Conservation (phyloP, 2,329 filamentous ascomycete genomes). For the Fusarium sp. region DNA sequence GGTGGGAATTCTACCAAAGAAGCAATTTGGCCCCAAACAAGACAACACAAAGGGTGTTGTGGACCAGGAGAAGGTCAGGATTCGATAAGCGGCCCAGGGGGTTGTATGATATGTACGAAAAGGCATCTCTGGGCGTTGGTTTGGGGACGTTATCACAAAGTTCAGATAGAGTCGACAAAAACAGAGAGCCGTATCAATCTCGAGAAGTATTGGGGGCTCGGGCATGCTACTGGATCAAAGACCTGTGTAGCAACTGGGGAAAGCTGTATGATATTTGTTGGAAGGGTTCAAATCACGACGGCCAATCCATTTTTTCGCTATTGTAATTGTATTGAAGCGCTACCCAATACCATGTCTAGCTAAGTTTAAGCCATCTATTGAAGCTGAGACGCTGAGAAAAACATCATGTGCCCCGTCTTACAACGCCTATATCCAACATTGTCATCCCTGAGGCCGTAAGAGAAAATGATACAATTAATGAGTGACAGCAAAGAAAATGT, state of each 20-base stretch:
- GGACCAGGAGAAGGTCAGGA: conserved; percentile 44
- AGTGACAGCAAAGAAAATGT: conserved; percentile 82
- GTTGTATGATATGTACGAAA: conserved; percentile 47
- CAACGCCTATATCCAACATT: conserved; percentile 38
- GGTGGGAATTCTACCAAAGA: conserved; percentile 65
- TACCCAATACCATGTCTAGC: conserved; percentile 41
- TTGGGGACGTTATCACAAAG: conserved; percentile 30
- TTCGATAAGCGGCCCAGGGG: conserved; percentile 40
- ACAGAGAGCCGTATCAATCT: background rate
- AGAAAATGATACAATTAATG: conserved; percentile 37
- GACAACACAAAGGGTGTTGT: conserved; percentile 44
- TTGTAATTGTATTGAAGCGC: conserved; percentile 39
- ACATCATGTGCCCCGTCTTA: conserved; percentile 38
- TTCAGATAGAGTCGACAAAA: conserved; percentile 14
- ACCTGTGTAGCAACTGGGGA: background rate
- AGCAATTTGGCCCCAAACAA: conserved; percentile 50
- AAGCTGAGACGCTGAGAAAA: conserved; percentile 37
- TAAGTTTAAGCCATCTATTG: conserved; percentile 36
- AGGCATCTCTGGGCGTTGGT: conserved; percentile 46
- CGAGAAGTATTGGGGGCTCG: background rate
- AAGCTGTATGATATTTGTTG: conserved; percentile 33
- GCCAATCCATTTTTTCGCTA: conserved; percentile 23
- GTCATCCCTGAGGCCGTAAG: conserved; percentile 37
- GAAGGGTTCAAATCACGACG: conserved; percentile 2
- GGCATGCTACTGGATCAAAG: background rate